Percentiles rank a stretch among this genome's conserved stretches.
phyloP scores from a whole-genome alignment of 495 filamentous ascomycete species.

The Podospora fimiseda region DNA sequence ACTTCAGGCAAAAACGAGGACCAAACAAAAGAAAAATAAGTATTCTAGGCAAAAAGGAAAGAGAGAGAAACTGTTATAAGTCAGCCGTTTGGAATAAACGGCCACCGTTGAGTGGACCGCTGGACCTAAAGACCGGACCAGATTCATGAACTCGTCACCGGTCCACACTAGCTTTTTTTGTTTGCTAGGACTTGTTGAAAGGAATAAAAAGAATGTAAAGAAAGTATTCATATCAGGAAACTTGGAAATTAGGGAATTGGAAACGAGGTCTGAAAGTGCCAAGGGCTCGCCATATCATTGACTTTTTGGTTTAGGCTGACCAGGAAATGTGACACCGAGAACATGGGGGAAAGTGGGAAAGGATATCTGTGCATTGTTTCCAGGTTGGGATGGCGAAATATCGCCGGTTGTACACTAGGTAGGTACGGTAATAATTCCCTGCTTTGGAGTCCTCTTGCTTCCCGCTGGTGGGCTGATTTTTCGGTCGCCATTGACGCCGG shows the following conservation, averaged over 20 bases:
- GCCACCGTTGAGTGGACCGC: too few species aligned
- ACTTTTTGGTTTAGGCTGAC: neutral
- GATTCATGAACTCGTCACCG: neutral
- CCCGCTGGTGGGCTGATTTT: neutral
- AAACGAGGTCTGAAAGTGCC: neutral
- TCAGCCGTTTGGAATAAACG: too few species aligned
- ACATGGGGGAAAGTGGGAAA: neutral
- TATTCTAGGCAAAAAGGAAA: neutral
- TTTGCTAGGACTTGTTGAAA: too few species aligned
- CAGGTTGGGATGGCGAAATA: too few species aligned
- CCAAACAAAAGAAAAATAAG: neutral
- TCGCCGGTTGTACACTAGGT: too few species aligned
- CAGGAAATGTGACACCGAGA: neutral
- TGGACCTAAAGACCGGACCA: neutral
- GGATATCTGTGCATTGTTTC: neutral
- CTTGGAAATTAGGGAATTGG: neutral
- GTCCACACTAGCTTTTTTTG: neutral
- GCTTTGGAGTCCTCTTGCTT: neutral
- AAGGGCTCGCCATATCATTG: neutral
- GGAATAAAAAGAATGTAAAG: neutral
- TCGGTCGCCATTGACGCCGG: neutral
- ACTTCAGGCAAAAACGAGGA: neutral
- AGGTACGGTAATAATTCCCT: too few species aligned
- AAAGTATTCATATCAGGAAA: too few species aligned
- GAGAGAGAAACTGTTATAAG: neutral